These are phyloP conservation scores for Beverwykella pulmonaria DNA, from an alignment of 495 filamentous ascomycete genomes.

Conservation along the genomic window DNA sequence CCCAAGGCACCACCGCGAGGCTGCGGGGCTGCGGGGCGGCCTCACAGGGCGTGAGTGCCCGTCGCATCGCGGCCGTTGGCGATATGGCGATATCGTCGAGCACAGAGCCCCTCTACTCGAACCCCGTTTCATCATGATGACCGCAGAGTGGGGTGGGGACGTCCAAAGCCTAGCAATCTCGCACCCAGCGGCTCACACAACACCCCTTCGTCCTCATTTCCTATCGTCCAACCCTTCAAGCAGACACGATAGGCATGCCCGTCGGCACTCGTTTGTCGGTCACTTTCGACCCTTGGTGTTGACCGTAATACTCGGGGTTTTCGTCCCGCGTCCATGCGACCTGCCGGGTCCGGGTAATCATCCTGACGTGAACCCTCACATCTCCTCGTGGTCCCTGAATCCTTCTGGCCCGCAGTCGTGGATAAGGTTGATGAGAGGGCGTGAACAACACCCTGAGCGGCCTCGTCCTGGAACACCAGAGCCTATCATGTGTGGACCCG, in stretches of 20 bases:
- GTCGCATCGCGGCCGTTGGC: constrained; percentile 7
- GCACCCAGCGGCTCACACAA: neutral
- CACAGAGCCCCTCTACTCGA: no score
- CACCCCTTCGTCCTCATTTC: no score
- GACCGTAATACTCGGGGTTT: constrained; percentile 39
- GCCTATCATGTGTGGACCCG: constrained; percentile 25
- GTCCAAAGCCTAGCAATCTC: constrained; percentile 12
- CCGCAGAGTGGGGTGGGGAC: constrained; percentile 26
- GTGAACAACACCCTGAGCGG: constrained; percentile 17
- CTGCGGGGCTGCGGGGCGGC: neutral
- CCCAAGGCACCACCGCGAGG: constrained; percentile 26
- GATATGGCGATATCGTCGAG: neutral
- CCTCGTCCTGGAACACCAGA: neutral
- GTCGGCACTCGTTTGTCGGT: neutral
- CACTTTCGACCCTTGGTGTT: constrained; percentile 28
- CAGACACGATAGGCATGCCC: neutral
- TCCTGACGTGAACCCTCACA: constrained; percentile 5
- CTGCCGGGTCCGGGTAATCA: constrained; percentile 28
- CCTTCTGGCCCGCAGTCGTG: constrained; percentile 17
- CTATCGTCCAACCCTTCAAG: neutral
- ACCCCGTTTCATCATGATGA: constrained; percentile 30
- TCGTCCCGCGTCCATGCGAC: constrained; percentile 31
- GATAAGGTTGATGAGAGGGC: constrained; percentile 23
- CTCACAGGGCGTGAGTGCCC: neutral
- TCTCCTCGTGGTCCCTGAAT: constrained; percentile 31